Conservation (phyloP, 2,329 filamentous ascomycete genomes). For the Diaporthe velutina region DNA sequence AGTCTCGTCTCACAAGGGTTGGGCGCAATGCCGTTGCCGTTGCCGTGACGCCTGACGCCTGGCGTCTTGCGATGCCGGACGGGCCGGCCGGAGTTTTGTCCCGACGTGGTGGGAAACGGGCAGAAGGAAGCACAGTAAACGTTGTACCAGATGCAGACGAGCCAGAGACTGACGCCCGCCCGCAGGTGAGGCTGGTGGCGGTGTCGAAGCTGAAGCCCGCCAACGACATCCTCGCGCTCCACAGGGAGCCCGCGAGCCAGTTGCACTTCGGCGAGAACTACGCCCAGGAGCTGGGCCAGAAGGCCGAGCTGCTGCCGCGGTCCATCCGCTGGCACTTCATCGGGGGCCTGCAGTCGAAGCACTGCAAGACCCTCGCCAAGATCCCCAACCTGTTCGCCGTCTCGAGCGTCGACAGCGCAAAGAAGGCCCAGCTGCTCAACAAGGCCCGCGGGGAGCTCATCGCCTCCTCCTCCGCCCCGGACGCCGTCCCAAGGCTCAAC, state of each 20-base stretch:
- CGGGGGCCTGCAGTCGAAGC: conserved; percentile 89
- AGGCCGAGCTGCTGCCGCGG: conserved; percentile 82
- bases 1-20: conserved; percentile 37
- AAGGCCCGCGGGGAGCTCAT: conserved; percentile 72
- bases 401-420: conserved; percentile 87
- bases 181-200: conserved; percentile 85
- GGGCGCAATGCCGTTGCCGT: not conserved
- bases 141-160: not conserved
- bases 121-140: not conserved
- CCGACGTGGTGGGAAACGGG: not conserved
- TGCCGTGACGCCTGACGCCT: no score
- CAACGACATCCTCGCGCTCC: conserved; percentile 88
- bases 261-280: conserved; percentile 98
- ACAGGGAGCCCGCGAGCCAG: conserved; percentile 71
- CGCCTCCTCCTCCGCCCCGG: conserved; percentile 37
- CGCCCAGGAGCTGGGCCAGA: conserved; percentile 88
- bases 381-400: conserved; percentile 93
- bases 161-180: conserved; percentile 38
- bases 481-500: conserved; percentile 62
- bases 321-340: conserved; percentile 96
- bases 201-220: conserved; percentile 97
- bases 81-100: not conserved
- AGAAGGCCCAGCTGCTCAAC: conserved; percentile 88
- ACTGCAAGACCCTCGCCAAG: conserved; percentile 88
- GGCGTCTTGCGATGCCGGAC: not conserved